Evolutionary conservation across 108 stramenopile genomes (phyloP), one percentile per base, ranked within the genome.

Genomic region (Pseudonitzschia pungens): DNA sequence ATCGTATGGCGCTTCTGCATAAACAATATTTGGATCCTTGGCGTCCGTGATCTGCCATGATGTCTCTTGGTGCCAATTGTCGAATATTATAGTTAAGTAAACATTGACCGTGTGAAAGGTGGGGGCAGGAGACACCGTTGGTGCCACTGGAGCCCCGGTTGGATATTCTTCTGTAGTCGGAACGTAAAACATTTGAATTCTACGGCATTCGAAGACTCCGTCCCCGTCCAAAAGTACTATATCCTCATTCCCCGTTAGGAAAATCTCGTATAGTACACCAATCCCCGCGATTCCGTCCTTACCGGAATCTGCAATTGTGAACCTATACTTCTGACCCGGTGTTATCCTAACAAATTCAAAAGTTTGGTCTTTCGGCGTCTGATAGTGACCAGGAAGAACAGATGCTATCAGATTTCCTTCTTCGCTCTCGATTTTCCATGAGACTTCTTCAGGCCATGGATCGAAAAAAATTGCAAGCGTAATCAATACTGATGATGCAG

Each of bases 21-120:
- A 67, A n/a, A 48, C 26, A 10, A 28, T 5, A 9, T 10, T 45
- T 44, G 66, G 44, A 67, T 67, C 36, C 14, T 48, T 21, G 21
- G 40, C 45, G 15, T 6, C 66, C n/a, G 27, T 50, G 27, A 67
- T 67, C 45, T 22, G 9, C 66, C 66, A 67, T 15, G 66, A 22
- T 48, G 66, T 67, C 28, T 67, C 66, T 48, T 67, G 66, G 44
- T 67, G 43, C 66, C 66, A 67, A n/a, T 36, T 67, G 22, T 67
- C 66, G 43, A 67, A 67, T 20, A 48, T 3, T 14, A 67, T 67
- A 24, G 28, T 67, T 8, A 67, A 48, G 26, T 48, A 67, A 8
- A 67, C 66, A 44, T 29, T 50, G 22, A 67, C 66, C 21, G 44
- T 48, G 50, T 24, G 14, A 12, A 67, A 22, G 22, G 66, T 67